Evolutionary conservation across 1,284 basidiomycete species (phyloP).

Genomic region (Athelia psychrophila): DNA sequence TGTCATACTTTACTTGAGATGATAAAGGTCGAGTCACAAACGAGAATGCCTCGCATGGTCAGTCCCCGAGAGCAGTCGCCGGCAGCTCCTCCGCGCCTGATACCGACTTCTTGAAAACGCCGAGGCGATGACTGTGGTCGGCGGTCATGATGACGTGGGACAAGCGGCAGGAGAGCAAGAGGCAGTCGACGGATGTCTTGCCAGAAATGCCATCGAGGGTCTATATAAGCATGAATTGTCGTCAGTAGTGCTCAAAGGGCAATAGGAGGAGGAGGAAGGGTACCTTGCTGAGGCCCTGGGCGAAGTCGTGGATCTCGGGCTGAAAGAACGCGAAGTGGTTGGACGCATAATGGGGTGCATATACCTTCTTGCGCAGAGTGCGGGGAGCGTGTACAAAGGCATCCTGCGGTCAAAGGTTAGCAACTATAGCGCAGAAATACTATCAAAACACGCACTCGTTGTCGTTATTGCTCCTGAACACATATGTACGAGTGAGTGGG

Average conservation of each 20-base stretch:
- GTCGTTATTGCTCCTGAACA: no score
- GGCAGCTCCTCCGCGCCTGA: conserved; percentile 59
- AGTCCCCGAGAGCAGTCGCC: conserved; percentile 66
- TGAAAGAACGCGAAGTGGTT: conserved; percentile 63
- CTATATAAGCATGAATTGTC: conserved; percentile 32
- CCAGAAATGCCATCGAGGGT: conserved; percentile 52
- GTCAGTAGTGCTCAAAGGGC: no score
- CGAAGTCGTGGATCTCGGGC: conserved; percentile 56
- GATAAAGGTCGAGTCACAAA: conserved; percentile 29
- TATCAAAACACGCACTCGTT: no score
- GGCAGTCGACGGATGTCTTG: conserved; percentile 58
- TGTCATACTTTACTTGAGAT: conserved; percentile 13
- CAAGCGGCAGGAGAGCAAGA: conserved; percentile 67
- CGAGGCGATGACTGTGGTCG: conserved; percentile 65
- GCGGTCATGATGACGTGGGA: conserved; percentile 65
- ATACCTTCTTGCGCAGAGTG: conserved; percentile 65
- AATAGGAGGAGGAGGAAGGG: conserved; percentile 14
- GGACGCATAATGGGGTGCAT: conserved; percentile 65
- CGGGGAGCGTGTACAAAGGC: conserved; percentile 68
- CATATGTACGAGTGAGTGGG: no score
- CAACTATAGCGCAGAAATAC: no score
- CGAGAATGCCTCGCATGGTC: conserved; percentile 75
- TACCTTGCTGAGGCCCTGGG: conserved; percentile 54
- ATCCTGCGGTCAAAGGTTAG: no score
- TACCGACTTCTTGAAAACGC: conserved; percentile 65